Conservation (phyloP, 192 early-diverging fungal species). For the Coemansia sp. region DNA sequence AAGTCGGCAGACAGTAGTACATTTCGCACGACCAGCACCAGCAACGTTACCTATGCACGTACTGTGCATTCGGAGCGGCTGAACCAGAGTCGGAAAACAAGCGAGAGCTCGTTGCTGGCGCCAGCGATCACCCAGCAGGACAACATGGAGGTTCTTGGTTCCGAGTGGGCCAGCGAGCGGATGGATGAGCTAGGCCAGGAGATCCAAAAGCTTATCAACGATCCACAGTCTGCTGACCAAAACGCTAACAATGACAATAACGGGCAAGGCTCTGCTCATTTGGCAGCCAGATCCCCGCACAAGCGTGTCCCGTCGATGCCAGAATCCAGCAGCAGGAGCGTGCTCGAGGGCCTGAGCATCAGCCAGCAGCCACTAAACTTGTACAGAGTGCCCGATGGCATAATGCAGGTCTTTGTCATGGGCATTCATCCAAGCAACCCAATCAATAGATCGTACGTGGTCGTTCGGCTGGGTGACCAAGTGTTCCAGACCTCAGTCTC, state of each 20-base stretch:
- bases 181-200: constrained; percentile 44
- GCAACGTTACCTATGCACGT: neutral
- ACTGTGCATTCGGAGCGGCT: neutral
- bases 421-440: constrained; percentile 61
- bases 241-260: neutral
- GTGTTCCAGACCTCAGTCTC: constrained; percentile 66
- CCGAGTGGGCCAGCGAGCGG: constrained; percentile 42
- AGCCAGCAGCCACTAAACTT: constrained; percentile 56
- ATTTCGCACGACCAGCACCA: constrained; percentile 12
- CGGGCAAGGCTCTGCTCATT: neutral
- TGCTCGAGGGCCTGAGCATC: constrained; percentile 40
- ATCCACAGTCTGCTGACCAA: neutral
- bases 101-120: constrained; percentile 13
- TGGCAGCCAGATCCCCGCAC: neutral
- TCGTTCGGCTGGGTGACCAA: constrained; percentile 68
- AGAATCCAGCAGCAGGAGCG: constrained; percentile 21
- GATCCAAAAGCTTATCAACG: constrained; percentile 39
- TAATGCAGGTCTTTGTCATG: constrained; percentile 65
- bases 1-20: constrained; percentile 12
- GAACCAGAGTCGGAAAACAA: constrained; percentile 4
- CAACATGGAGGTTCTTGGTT: neutral
- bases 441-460: constrained; percentile 65
- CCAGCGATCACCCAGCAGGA: neutral
- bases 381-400: constrained; percentile 52
- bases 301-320: constrained; percentile 27